phyloP scores from a whole-genome alignment of 2,329 filamentous ascomycete species.

The Acrocalymma vagum region DNA sequence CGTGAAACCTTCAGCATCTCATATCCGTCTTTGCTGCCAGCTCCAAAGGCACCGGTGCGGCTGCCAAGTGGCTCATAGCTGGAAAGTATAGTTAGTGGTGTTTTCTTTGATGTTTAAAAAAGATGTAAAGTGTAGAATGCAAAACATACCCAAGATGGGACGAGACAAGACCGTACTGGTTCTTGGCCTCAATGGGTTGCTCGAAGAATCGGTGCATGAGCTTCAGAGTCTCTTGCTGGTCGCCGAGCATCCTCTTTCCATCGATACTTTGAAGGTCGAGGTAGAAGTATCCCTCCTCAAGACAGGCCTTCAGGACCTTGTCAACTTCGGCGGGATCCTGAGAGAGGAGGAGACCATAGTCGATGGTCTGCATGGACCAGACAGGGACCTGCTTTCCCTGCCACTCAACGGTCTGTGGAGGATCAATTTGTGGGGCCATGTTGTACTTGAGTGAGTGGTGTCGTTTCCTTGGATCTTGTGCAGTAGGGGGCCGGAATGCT shows the following conservation, averaged over 20 bases:
- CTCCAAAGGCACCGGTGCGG: conserved; percentile 38
- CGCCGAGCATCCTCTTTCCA: conserved; percentile 61
- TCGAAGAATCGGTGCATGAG: conserved; percentile 67
- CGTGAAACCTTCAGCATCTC: conserved; percentile 45
- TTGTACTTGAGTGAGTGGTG: too few relatives aligned
- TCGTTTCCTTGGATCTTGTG: too few relatives aligned
- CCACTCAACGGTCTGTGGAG: conserved; percentile 37
- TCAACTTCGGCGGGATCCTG: conserved; percentile 64
- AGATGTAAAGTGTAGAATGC: too few relatives aligned
- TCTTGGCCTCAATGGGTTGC: conserved; percentile 63
- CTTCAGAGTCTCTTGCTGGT: conserved; percentile 61
- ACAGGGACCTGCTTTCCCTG: conserved; percentile 40
- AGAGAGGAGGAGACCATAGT: conserved; percentile 62
- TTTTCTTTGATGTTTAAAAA: too few relatives aligned
- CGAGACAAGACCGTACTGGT: conserved; percentile 63
- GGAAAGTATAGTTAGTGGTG: neutral
- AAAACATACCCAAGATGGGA: conserved; percentile 62
- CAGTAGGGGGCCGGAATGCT: too few relatives aligned
- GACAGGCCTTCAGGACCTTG: conserved; percentile 59
- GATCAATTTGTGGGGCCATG: conserved; percentile 33
- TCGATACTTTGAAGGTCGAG: conserved; percentile 63
- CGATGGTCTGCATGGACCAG: conserved; percentile 54
- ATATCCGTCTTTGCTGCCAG: conserved; percentile 38
- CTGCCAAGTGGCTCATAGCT: conserved; percentile 33
- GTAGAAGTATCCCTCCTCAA: conserved; percentile 65